Evolutionary conservation across 768 basidiomycete species (phyloP), one percentile per base, ranked within the genome.

Genomic region (Amanita subjunquillea): DNA sequence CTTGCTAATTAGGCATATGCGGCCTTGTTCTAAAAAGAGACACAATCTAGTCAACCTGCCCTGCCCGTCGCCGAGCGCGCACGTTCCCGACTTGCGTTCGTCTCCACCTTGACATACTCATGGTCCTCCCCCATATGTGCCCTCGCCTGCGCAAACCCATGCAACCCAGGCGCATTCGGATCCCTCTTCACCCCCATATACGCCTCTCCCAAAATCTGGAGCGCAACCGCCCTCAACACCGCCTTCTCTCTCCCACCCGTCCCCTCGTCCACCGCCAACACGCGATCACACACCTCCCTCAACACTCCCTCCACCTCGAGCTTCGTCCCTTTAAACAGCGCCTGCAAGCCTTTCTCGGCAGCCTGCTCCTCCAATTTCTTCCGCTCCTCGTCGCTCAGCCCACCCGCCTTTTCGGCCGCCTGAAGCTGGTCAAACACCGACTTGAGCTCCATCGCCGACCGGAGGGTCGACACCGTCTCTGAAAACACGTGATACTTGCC

Each of bases 401-500:
- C 88, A 1, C 91, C 91, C 2, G 85, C 82, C 61, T 85, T 84
- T 65, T 94, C 91, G 0, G 91, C 91, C 0, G 88, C 88, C 65
- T 90, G 85, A 25, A 95, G 88, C 64, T 92, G 91, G 63, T 94
- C 91, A 52, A 94, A 95, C 0, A 93, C 88, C 9, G 76, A 72
- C 67, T 94, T 94, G 54, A 94, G 76, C 61, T 94, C 91, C 55
- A 93, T 86, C 0, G 92, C 91, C 2, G 89, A 80, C 20, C 88
- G 82, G 10, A 92, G 67, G 0, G 90, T 92, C 7, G 89, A 91
- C 13, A 92, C 87, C 87, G 90, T 92, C 71, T 93, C 91, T 63
- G 89, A 91, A 67, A 95, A 88, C 15, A 93, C 86, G 61, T 94
- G 91, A 47, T 91, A 93, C 69, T 91, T 92, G 10, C 87, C 88